Conservation (phyloP, 352 stramenopile genomes). For the Phytopythium helicoides region DNA sequence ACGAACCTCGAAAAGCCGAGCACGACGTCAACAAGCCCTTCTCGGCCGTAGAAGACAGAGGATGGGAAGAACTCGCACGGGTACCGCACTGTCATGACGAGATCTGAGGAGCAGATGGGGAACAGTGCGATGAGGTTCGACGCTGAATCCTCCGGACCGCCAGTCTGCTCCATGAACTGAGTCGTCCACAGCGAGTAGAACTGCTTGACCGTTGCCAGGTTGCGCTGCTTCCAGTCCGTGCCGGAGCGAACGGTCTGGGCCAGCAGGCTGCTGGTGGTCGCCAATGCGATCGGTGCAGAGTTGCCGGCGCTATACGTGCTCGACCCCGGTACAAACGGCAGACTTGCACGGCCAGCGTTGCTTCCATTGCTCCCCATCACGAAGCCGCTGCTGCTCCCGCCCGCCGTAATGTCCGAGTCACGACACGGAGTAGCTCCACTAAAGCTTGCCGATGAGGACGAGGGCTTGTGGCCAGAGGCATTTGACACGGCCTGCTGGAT, state of each 20-base stretch:
- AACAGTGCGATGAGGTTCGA: slow-evolving; percentile 73
- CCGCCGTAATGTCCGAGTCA: slow-evolving; percentile 53
- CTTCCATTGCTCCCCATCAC: slow-evolving; percentile 10
- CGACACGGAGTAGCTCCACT: slow-evolving; percentile 44
- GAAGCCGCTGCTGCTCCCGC: slow-evolving; percentile 17
- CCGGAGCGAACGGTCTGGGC: slow-evolving; percentile 75
- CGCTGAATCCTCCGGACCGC: slow-evolving; percentile 44
- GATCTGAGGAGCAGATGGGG: slow-evolving; percentile 79
- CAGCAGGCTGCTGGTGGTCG: slow-evolving; percentile 29
- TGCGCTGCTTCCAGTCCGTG: slow-evolving; percentile 80
- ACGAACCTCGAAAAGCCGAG: slow-evolving; percentile 73
- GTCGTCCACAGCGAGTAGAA: slow-evolving; percentile 83
- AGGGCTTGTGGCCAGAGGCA: slow-evolving; percentile 37
- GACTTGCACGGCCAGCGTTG: slow-evolving; percentile 10
- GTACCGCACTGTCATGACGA: slow-evolving; percentile 72
- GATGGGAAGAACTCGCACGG: slow-evolving; percentile 79
- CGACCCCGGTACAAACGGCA: slow-evolving; percentile 19
- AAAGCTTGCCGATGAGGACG: slow-evolving; percentile 39
- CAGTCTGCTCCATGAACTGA: slow-evolving; percentile 63
- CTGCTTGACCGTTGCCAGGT: slow-evolving; percentile 78
- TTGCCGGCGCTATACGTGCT: slow-evolving; percentile 5
- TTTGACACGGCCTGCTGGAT: slow-evolving; percentile 74
- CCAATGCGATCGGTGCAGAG: slow-evolving; percentile 5
- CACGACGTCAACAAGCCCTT: slow-evolving; percentile 79
- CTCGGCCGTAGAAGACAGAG: slow-evolving; percentile 72